A percentile compares a stretch with the other conserved stretches of the same genome.
phyloP scores from a whole-genome alignment of 2,329 filamentous ascomycete genomes.

The Aureobasidium sp. region DNA sequence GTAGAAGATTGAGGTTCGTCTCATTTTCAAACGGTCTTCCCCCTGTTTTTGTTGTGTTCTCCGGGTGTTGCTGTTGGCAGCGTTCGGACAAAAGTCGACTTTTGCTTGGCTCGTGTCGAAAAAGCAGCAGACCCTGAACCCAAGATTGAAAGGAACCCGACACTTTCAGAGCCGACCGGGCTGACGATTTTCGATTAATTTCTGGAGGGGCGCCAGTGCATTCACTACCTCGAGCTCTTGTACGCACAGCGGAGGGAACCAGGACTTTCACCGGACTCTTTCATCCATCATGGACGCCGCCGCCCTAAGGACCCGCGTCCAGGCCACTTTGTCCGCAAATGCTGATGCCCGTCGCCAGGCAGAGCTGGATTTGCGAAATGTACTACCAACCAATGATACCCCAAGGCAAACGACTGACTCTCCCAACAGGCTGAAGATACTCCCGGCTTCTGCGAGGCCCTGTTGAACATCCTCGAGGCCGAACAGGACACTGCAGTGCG shows the following conservation, averaged over 20 bases:
- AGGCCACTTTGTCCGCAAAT: constrained; percentile 67
- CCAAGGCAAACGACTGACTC: not conserved
- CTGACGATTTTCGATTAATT: constrained; percentile 1
- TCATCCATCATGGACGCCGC: constrained; percentile 59
- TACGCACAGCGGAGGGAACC: not conserved
- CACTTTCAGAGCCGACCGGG: not conserved
- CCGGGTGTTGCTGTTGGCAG: not conserved
- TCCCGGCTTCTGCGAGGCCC: constrained; percentile 80
- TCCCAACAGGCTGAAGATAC: constrained; percentile 71
- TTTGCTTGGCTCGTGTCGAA: constrained; percentile 4
- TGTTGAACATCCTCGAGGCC: constrained; percentile 81
- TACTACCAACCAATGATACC: constrained; percentile 38
- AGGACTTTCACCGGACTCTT: not conserved
- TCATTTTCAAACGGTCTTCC: not conserved
- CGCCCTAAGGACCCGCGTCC: constrained; percentile 68
- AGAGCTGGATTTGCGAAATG: constrained; percentile 75
- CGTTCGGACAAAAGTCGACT: not conserved
- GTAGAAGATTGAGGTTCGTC: too few relatives aligned
- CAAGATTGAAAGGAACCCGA: not conserved
- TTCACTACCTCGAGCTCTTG: not conserved
- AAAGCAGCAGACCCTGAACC: constrained; percentile 9
- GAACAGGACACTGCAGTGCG: constrained; percentile 82
- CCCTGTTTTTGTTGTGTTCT: not conserved
- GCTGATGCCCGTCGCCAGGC: constrained; percentile 68
- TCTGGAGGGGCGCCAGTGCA: constrained; percentile 6